These are phyloP conservation scores for Trametes cubensis DNA, from an alignment of 768 basidiomycete genomes.

Conservation along the genomic window DNA sequence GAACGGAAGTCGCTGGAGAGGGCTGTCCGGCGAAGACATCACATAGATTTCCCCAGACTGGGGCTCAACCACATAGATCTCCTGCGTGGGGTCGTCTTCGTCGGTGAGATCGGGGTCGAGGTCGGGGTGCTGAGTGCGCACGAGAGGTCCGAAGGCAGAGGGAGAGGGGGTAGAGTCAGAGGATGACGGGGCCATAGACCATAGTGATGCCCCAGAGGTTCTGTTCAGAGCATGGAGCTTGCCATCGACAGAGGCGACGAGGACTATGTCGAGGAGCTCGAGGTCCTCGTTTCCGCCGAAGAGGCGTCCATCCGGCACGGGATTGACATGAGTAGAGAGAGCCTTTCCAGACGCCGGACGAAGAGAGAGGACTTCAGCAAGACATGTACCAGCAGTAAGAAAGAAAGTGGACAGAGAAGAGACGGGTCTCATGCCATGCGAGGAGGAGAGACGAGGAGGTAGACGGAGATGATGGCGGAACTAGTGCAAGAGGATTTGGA, in stretches of 20 bases:
- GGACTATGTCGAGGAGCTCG: constrained; percentile 77
- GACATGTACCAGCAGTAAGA: constrained; percentile 27
- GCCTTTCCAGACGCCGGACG: constrained; percentile 24
- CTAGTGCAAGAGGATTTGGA: neutral
- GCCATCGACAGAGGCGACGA: constrained; percentile 93
- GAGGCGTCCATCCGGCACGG: constrained; percentile 15
- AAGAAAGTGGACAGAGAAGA: constrained; percentile 23
- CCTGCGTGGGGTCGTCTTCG: constrained; percentile 51
- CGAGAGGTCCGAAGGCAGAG: constrained; percentile 68
- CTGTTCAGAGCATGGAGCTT: constrained; percentile 93
- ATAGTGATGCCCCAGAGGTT: constrained; percentile 77
- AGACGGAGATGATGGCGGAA: neutral
- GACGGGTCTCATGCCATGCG: constrained; percentile 24
- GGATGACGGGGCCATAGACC: constrained; percentile 71
- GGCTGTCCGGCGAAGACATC: constrained; percentile 64
- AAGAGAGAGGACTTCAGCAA: constrained; percentile 32
- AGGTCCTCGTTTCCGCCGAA: constrained; percentile 42
- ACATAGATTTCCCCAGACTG: constrained; percentile 94
- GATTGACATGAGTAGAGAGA: constrained; percentile 27
- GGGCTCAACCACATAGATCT: constrained; percentile 93
- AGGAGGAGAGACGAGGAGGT: neutral
- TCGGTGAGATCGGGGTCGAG: constrained; percentile 61
- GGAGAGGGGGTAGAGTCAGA: constrained; percentile 34
- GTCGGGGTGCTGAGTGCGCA: constrained; percentile 68
- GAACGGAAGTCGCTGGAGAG: constrained; percentile 86